A percentile compares a stretch with the other conserved stretches of the same genome.
phyloP scores from a whole-genome alignment of 1,284 basidiomycete genomes.

The Stereum hirsutum region DNA sequence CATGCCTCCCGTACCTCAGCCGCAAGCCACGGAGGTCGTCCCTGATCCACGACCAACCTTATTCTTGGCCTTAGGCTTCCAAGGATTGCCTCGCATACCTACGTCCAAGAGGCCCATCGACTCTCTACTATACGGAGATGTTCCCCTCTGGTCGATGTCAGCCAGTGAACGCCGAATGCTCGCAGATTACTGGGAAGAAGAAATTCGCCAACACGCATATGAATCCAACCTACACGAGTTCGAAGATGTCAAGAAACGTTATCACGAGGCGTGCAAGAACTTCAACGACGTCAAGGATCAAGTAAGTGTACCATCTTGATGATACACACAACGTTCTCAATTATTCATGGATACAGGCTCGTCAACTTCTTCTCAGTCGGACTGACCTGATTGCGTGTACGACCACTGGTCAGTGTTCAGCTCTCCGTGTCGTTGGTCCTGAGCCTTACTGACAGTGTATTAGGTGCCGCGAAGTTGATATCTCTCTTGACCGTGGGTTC shows the following conservation, averaged over 20 bases:
- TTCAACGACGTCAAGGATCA: slow-evolving; percentile 16
- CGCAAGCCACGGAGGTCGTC: background rate
- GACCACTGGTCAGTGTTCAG: slow-evolving; percentile 41
- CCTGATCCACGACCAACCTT: slow-evolving; percentile 11
- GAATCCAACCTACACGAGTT: slow-evolving; percentile 12
- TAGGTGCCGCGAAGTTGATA: slow-evolving; percentile 59
- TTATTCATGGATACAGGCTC: slow-evolving; percentile 14
- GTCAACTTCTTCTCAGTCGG: slow-evolving; percentile 34
- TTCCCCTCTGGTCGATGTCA: slow-evolving; percentile 19
- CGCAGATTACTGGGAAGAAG: slow-evolving; percentile 15
- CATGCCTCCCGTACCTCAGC: background rate
- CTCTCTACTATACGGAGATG: slow-evolving; percentile 8
- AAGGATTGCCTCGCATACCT: slow-evolving; percentile 12
- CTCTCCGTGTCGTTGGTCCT: background rate
- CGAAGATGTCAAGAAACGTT: slow-evolving; percentile 8
- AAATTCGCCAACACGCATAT: slow-evolving; percentile 16
- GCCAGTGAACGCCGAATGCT: slow-evolving; percentile 15
- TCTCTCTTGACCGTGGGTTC: slow-evolving; percentile 41
- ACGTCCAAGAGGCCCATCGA: slow-evolving; percentile 8
- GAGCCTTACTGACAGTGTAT: background rate
- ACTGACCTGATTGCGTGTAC: slow-evolving; percentile 64
- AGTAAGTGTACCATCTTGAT: slow-evolving; percentile 7
- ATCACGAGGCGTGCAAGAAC: slow-evolving; percentile 12
- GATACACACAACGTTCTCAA: too few species aligned
- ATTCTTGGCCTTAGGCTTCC: slow-evolving; percentile 16